Evolutionary conservation across 495 filamentous ascomycete species (phyloP).

Genomic region (Ramalina intermedia): DNA sequence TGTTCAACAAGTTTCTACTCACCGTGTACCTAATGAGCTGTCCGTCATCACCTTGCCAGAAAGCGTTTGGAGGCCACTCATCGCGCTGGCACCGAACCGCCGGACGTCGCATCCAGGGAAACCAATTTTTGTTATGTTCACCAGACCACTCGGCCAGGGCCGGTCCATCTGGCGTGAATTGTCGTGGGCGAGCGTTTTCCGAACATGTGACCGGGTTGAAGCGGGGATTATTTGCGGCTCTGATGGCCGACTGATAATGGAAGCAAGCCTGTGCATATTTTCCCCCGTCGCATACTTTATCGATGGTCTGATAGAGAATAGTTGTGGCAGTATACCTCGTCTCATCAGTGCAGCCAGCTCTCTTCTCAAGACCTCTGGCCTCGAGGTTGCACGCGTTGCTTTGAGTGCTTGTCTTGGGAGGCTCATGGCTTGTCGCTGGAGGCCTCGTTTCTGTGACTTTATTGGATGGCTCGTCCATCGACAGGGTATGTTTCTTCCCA

Average conservation of each 20-base stretch:
- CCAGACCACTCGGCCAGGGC: constrained; percentile 1
- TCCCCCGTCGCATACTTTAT: constrained; percentile 3
- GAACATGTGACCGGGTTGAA: constrained; percentile 9
- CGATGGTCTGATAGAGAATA: constrained; percentile 2
- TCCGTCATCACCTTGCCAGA: constrained; percentile 8
- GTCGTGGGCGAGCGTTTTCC: constrained; percentile 1
- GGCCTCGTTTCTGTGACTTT: constrained; percentile 7
- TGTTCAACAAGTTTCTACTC: constrained; percentile 1
- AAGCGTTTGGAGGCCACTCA: constrained; percentile 9
- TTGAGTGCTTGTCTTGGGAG: constrained; percentile 9
- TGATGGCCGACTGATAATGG: constrained; percentile 9
- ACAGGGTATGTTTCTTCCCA: constrained; percentile 15
- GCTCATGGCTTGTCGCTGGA: constrained; percentile 7
- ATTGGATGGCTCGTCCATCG: constrained; percentile 3
- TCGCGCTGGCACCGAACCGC: constrained; percentile 5
- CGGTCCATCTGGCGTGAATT: background rate
- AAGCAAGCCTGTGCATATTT: constrained; percentile 9
- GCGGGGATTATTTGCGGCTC: constrained; percentile 1
- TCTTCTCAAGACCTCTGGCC: constrained; percentile 5
- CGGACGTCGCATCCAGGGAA: constrained; percentile 5
- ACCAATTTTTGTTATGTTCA: constrained; percentile 9
- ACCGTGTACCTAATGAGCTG: constrained; percentile 6
- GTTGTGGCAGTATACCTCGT: constrained; percentile 4
- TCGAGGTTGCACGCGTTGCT: constrained; percentile 7
- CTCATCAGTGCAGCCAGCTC: constrained; percentile 4